phyloP scores from a whole-genome alignment of 306 rosid genomes.

The Cercis canadensis region DNA sequence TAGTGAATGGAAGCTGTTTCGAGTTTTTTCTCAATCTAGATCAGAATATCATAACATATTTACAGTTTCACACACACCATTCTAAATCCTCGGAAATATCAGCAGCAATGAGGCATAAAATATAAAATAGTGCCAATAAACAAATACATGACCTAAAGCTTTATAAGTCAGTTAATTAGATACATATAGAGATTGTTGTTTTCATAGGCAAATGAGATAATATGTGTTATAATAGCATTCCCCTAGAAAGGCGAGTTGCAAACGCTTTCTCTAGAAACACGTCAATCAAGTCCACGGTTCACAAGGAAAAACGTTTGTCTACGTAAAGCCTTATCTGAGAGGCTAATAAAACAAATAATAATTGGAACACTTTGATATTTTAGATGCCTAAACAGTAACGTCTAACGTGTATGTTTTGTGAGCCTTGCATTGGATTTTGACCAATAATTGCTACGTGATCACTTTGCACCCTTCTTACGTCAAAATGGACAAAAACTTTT shows the following conservation, averaged over 20 bases:
- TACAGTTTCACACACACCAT: too few species aligned
- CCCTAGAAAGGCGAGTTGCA: conserved; percentile 6
- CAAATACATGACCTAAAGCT: not conserved
- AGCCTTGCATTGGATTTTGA: conserved; percentile 7
- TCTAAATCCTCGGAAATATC: too few species aligned
- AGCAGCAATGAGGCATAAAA: too few species aligned
- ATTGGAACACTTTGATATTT: not conserved
- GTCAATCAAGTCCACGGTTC: conserved; percentile 22
- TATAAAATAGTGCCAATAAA: too few species aligned
- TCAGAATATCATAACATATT: too few species aligned
- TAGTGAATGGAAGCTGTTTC: too few species aligned
- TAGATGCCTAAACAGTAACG: not conserved
- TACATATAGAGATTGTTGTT: not conserved
- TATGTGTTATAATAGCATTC: not conserved
- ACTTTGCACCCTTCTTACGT: too few species aligned
- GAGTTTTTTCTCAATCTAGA: too few species aligned
- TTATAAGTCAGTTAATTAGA: not conserved
- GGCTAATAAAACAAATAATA: not conserved
- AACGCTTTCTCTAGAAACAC: conserved; percentile 20
- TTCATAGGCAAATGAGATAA: not conserved
- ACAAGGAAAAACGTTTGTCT: conserved; percentile 1
- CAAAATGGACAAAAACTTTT: too few species aligned
- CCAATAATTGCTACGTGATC: not conserved
- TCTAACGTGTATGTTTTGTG: not conserved
- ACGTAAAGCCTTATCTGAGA: not conserved